Base-by-base conservation (phyloP, 1,284 basidiomycete species). In the Malassezia caprae region DNA sequence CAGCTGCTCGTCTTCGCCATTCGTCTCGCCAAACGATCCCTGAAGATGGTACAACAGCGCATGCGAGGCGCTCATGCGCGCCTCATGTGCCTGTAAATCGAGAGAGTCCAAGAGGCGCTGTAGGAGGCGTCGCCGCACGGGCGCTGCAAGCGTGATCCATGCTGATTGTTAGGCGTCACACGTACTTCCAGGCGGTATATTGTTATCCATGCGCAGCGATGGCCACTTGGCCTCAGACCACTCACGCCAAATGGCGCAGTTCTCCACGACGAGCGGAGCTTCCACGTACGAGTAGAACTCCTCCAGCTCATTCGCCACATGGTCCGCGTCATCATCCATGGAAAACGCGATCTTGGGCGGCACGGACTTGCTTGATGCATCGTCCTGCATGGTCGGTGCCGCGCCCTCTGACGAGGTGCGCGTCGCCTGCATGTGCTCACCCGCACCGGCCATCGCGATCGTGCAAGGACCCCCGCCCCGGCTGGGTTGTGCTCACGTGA, bases 271-370 rank as follows among this genome's bases (percentile, higher is more conserved):
- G 73, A 90, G 87, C 0, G 86, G 83, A 79, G 90, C 89, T 78
- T 98, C 93, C 55, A 93, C 85, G 77, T 96, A 98, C 24, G 90
- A 90, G 77, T 94, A 98, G 77, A 98, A 96, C 77, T 98, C 94
- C 62, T 96, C 88, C 43, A 99, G 85, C 76, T 96, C 94, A 67
- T 88, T 87, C 80, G 91, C 85, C 41, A 96, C 83, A 15, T 86
- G 88, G 76, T 96, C 90, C 68, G 93, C 88, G 73, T 98, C 93
- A 26, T 75, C 72, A 23, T 72, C 53, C 10, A 68, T 56, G 17
- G 69, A 61, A 35, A 68, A 73, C 27, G 40, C n/a, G 31, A 55
- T 30, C 21, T 45, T 37, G 4, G 41, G 41, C 6, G 24, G 17
- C 4, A 17, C 6, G 7, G 11, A 21, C 10, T 13, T 26, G 2